Percentiles rank a stretch among this genome's conserved stretches.
These are phyloP conservation scores for Aspergillus fumigatiaffinis DNA, from an alignment of 2,329 filamentous ascomycete species.

Conservation along the genomic window DNA sequence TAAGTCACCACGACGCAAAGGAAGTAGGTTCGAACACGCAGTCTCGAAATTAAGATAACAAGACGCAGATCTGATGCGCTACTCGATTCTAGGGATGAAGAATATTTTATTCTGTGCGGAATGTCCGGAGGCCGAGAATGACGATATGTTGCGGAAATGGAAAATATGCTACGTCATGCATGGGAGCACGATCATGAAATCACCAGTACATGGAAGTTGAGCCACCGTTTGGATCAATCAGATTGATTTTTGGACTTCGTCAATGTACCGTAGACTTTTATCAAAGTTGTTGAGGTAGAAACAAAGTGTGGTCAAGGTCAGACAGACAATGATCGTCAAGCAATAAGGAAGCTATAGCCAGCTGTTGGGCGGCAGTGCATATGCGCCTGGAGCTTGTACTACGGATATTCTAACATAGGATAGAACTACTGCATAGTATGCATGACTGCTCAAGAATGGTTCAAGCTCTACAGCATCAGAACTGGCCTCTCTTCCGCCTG, in stretches of 20 bases:
- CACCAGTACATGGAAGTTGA: slow-evolving; percentile 10
- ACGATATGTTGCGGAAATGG: slow-evolving; percentile 22
- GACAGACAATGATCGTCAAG: background rate
- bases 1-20: background rate
- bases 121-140: slow-evolving; percentile 28
- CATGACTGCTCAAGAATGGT: background rate
- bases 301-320: background rate
- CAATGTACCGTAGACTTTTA: background rate
- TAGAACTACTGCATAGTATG: background rate
- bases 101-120: slow-evolving; percentile 26
- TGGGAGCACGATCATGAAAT: slow-evolving; percentile 22
- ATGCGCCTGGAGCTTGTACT: background rate
- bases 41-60: slow-evolving; percentile 3
- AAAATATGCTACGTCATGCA: slow-evolving; percentile 31
- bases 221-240: background rate
- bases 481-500: slow-evolving; percentile 8
- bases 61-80: background rate
- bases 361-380: background rate
- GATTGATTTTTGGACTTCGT: background rate
- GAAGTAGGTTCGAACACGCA: background rate
- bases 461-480: background rate
- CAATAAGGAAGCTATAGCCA: background rate
- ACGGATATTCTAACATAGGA: too few relatives aligned
- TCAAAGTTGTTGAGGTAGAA: background rate
- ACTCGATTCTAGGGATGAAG: background rate